Percentiles rank a stretch among this genome's conserved stretches.
Evolutionary conservation across 192 early-diverging fungal genomes (phyloP).

Genomic region (Coemansia sp.): DNA sequence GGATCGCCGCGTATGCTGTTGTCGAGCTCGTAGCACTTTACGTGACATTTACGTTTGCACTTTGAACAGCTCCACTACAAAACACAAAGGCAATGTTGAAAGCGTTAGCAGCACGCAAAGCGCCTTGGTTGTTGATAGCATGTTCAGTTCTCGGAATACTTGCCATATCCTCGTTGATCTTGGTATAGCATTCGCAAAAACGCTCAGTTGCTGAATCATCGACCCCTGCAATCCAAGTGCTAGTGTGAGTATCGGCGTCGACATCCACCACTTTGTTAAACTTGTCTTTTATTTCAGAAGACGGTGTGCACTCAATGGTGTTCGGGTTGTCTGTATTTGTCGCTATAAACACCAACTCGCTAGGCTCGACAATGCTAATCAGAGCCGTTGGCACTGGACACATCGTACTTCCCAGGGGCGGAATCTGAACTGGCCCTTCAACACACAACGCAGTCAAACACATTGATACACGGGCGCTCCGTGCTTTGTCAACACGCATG

Average conservation of each 20-base stretch:
- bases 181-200: conserved; percentile 16
- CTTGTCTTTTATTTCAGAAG: neutral
- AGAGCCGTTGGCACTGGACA: conserved; percentile 25
- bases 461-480: conserved; percentile 7
- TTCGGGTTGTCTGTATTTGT: neutral
- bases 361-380: conserved; percentile 26
- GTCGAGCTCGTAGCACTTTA: conserved; percentile 22
- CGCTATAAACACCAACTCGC: conserved; percentile 34
- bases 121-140: too few species aligned
- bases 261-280: neutral
- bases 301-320: neutral
- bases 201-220: neutral
- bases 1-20: neutral
- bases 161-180: conserved; percentile 13
- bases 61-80: conserved; percentile 30
- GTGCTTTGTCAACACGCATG: conserved; percentile 30
- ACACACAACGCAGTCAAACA: conserved; percentile 38
- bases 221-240: neutral
- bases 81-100: too few species aligned
- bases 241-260: neutral
- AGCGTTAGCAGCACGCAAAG: too few species aligned
- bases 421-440: conserved; percentile 36
- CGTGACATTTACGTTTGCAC: conserved; percentile 35
- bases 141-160: neutral
- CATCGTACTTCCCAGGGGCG: conserved; percentile 30